These are phyloP conservation scores for Drechmeria coniospora DNA, from an alignment of 2,329 filamentous ascomycete genomes.

Conservation along the genomic window DNA sequence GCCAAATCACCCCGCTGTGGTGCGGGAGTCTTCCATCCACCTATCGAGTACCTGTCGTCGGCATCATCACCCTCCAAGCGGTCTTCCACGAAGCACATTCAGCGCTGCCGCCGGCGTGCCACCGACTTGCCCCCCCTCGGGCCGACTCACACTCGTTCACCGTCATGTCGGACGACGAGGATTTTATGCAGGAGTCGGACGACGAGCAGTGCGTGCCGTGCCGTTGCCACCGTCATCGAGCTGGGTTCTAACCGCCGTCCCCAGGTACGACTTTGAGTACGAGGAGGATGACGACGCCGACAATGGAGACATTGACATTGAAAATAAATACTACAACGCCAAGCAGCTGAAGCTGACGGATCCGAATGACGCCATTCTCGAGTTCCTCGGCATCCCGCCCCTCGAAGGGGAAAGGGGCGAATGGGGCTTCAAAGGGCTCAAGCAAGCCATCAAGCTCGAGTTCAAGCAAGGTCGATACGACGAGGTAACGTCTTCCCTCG, in stretches of 20 bases:
- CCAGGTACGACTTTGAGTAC: conserved; percentile 91
- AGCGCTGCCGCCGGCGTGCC: too few species aligned
- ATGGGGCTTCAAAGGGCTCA: conserved; percentile 96
- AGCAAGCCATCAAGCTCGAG: conserved; percentile 95
- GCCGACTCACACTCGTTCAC: too few species aligned
- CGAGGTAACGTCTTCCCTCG: conserved; percentile 47
- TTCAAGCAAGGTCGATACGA: conserved; percentile 84
- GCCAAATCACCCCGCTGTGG: too few species aligned
- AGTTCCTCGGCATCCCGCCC: conserved; percentile 77
- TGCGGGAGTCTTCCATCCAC: too few species aligned
- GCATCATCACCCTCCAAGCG: background rate
- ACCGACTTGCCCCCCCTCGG: too few species aligned
- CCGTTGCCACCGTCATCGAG: background rate
- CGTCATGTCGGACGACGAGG: conserved; percentile 36
- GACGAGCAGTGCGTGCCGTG: conserved; percentile 23
- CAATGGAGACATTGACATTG: conserved; percentile 79
- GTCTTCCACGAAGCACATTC: too few species aligned
- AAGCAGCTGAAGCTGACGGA: conserved; percentile 88
- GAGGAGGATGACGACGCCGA: conserved; percentile 86
- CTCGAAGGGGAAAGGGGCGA: conserved; percentile 87
- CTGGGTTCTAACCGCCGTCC: conserved; percentile 5
- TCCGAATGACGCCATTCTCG: conserved; percentile 74
- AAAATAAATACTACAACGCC: conserved; percentile 99
- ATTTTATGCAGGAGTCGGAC: conserved; percentile 33
- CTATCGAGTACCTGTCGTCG: too few species aligned